Base-by-base conservation (phyloP, 768 basidiomycete genomes). In the Xanthoconium purpureum region DNA sequence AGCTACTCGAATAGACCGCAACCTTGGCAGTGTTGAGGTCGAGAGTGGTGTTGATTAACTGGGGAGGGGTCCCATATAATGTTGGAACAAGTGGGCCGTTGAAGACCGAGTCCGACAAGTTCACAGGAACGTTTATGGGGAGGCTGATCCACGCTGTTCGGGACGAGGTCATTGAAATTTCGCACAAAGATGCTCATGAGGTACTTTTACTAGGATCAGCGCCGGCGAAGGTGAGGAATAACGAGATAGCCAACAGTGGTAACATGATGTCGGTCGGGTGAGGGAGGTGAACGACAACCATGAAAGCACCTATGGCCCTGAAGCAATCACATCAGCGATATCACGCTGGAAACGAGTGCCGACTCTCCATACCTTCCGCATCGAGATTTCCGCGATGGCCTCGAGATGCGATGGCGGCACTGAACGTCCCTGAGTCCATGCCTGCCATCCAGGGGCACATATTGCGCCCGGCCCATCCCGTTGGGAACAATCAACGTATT, bases 1-100 rank as follows among this genome's bases (percentile, higher is more conserved):
- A 68, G 28, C 42, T 45, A 14, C 56, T 61, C 12, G 66, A 64
- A 50, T 64, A 65, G 14, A 67, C 63, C 0, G 39, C 66, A 24
- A 62, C 15, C 44, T 65, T 65, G 35, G 37, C 59, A 5, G 54
- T 61, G 29, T 39, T 65, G 38, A 64, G 42, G 29, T 64, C 63
- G 33, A 64, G 54, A 13, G 62, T 63, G 15, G 56, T 51, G 30
- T 59, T 53, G 40, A 66, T 54, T 29, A 54, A 10, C 38, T 65
- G 54, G 43, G 58, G 58, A 37, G 62, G 62, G 6, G 60, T 63
- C 33, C 62, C 60, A 44, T 55, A 62, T 15, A 62, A 11, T 12
- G 56, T 63, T 30, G 61, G 61, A 38, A 63, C 56, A 6, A 63
- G 61, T 11, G 61, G 61, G 2, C 48, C 24, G 14, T 63, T 62